Evolutionary conservation across 345 rosid genomes (phyloP).

Genomic region (Arabidopsis thaliana): TAIR10.1 NC_003074.8:23125501-23126000

Average conservation of each 20-base stretch:
- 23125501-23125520: slow-evolving; percentile 4
- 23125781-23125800: slow-evolving; percentile 9
- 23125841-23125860: not conserved
- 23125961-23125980: slow-evolving; percentile 5
- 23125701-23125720: not conserved
- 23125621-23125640: not conserved
- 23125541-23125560: not conserved
- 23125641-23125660: not conserved
- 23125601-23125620: not conserved
- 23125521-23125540: not conserved
- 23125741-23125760: slow-evolving; percentile 1
- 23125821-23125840: slow-evolving; percentile 1
- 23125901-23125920: not conserved
- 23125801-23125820: not conserved
- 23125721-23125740: not conserved
- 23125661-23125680: not conserved
- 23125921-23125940: not conserved
- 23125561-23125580: slow-evolving; percentile 10
- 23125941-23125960: not conserved
- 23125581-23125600: not conserved
- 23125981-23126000: not conserved
- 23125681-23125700: not conserved
- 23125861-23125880: slow-evolving; percentile 1
- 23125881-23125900: not conserved
- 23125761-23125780: not conserved